Conservation (phyloP, 2,329 filamentous ascomycete species). For the Fusarium hostae region DNA sequence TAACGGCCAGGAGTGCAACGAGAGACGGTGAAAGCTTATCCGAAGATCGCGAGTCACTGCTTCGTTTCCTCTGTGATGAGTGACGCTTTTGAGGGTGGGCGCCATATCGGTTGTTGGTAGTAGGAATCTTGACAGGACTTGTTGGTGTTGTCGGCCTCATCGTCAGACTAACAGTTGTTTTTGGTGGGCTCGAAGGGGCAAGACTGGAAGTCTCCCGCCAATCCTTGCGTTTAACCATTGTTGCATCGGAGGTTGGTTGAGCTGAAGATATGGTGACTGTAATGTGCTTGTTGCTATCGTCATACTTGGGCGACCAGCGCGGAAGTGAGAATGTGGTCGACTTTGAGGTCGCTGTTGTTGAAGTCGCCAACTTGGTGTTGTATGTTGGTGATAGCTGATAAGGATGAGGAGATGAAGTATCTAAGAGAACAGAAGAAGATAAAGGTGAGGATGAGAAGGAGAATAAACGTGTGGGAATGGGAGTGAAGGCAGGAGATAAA, state of each 20-base stretch:
- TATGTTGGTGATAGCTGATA: constrained; percentile 12
- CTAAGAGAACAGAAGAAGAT: constrained; percentile 23
- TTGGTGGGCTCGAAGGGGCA: constrained; percentile 45
- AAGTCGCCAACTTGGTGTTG: constrained; percentile 19
- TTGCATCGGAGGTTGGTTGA: constrained; percentile 43
- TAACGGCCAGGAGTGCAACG: constrained; percentile 70
- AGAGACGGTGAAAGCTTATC: constrained; percentile 69
- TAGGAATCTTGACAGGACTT: constrained; percentile 67
- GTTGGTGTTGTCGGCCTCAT: constrained; percentile 52
- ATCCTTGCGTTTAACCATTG: constrained; percentile 52
- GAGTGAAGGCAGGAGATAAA: constrained; percentile 34
- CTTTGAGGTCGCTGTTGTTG: constrained; percentile 33
- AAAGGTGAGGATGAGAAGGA: constrained; percentile 20
- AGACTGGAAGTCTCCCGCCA: constrained; percentile 45
- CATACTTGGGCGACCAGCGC: constrained; percentile 47
- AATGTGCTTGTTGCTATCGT: constrained; percentile 43
- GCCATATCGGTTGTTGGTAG: constrained; percentile 52
- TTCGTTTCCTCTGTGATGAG: constrained; percentile 51
- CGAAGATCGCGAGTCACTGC: constrained; percentile 60
- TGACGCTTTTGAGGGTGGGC: constrained; percentile 52
- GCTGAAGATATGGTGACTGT: constrained; percentile 41
- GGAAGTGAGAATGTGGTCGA: constrained; percentile 31
- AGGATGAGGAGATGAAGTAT: constrained; percentile 26
- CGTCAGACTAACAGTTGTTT: constrained; percentile 43
- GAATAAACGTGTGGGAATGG: constrained; percentile 22